Percentiles rank a stretch among this genome's conserved stretches.
These are phyloP conservation scores for Eimeria sp. DNA, from an alignment of 169 alveolate species.

Conservation along the genomic window DNA sequence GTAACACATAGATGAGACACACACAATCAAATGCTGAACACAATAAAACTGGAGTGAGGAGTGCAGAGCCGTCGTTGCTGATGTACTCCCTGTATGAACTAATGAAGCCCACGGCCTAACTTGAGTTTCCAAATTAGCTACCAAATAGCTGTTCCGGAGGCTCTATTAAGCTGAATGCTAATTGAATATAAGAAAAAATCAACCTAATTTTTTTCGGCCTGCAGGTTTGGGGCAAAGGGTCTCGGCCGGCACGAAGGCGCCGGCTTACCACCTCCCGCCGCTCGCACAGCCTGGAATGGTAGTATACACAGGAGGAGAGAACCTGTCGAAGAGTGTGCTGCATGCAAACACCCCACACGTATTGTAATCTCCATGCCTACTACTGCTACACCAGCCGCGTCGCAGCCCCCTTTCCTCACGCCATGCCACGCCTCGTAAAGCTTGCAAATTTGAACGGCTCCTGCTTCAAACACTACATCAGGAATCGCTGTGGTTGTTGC, in stretches of 20 bases:
- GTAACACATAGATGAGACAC: neutral
- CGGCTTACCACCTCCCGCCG: constrained; percentile 45
- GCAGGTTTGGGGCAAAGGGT: too few species aligned
- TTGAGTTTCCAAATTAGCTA: neutral
- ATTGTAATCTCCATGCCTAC: neutral
- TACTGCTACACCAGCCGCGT: neutral
- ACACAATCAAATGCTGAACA: neutral
- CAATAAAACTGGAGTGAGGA: too few species aligned
- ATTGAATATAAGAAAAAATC: neutral
- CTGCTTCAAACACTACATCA: neutral
- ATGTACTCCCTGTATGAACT: neutral
- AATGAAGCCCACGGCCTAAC: neutral
- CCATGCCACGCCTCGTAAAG: neutral
- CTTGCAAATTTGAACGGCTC: neutral
- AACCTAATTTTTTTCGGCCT: neutral
- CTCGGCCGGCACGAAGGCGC: neutral
- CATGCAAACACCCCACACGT: neutral
- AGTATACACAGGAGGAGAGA: constrained; percentile 7
- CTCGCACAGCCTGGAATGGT: constrained; percentile 58
- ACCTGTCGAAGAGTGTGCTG: constrained; percentile 30
- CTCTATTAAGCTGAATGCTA: neutral
- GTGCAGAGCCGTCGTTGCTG: neutral
- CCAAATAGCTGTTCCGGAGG: neutral
- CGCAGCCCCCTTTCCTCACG: neutral
- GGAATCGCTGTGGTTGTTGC: neutral